phyloP scores from a whole-genome alignment of 305 asterid species.

The Euphrasia arctica region DNA sequence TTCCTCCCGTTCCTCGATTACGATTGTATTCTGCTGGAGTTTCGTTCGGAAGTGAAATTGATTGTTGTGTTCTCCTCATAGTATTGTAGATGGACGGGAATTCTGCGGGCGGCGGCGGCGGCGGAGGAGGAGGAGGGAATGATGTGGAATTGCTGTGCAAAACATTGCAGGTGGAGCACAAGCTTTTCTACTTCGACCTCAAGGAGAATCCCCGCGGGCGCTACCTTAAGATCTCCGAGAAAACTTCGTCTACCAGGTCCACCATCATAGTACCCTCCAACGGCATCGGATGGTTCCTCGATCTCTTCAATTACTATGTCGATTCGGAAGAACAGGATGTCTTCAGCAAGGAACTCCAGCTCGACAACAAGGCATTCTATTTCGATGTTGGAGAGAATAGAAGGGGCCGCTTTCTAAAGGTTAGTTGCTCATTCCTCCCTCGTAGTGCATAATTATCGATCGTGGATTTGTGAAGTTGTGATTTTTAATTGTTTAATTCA shows the following conservation, averaged over 20 bases:
- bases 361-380: slow-evolving; percentile 75
- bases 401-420: slow-evolving; percentile 97
- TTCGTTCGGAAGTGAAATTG: slow-evolving; percentile 5
- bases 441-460: neutral
- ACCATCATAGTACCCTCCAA: slow-evolving; percentile 87
- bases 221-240: slow-evolving; percentile 91
- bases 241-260: slow-evolving; percentile 93
- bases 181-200: slow-evolving; percentile 89
- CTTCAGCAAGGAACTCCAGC: slow-evolving; percentile 90
- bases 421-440: slow-evolving; percentile 29
- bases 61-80: slow-evolving; percentile 15
- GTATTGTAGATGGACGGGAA: slow-evolving; percentile 66
- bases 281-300: slow-evolving; percentile 96
- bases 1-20: neutral
- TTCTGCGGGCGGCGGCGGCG: slow-evolving; percentile 56
- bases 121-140: slow-evolving; percentile 52
- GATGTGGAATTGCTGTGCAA: slow-evolving; percentile 87
- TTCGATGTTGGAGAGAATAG: slow-evolving; percentile 33
- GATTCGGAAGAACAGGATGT: slow-evolving; percentile 73
- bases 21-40: slow-evolving; percentile 9
- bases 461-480: neutral
- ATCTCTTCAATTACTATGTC: slow-evolving; percentile 92
- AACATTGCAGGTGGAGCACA: slow-evolving; percentile 94
- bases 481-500: neutral
- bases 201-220: slow-evolving; percentile 97